Base-by-base conservation (phyloP, 306 rosid species). In the Trifolium dubium region DNA sequence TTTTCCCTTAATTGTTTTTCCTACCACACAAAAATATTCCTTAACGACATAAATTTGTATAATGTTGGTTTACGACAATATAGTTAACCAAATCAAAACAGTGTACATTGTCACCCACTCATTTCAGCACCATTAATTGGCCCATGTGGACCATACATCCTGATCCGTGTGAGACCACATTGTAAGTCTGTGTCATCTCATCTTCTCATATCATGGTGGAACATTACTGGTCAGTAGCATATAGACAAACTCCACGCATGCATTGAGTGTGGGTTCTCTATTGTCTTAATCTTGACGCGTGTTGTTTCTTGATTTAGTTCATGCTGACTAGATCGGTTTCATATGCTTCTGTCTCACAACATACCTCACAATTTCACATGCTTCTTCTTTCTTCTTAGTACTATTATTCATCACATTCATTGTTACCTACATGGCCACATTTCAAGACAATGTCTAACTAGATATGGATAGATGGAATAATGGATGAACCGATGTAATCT, bases 271-370 rank as follows among this genome's bases (percentile, higher is more conserved):
- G 37, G 64, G 64, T 28, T 58, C 58, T 47, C 13, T 10, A 72
- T 79, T 44, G 54, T 34, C 30, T 9, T 56, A 39, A 35, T 18
- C 1, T 44, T 2, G 50, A 79, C 79, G 18, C 71, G 75, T 73
- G 66, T 79, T 17, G 10, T 53, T 18, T 13, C n/a, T 15, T 61
- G 56, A 59, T 69, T 54, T 15, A 10, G 17, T 31, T 7, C 40
- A 65, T 50, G 53, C 67, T 46, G 60, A 71, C 40, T 35, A 0
- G 31, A 44, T 44, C 6, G 7, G 14, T 40, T 53, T 15, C 59
- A 70, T 62, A 29, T 50, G 77, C 58, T 49, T 76, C 66, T 70
- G 65, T 77, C 23, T 77, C 77, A 19, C 1, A 13, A 70, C 15
- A 64, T 64, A 60, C 39, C 61, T 67, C 61, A 68, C 69, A 58